phyloP scores from a whole-genome alignment of 352 stramenopile species.

The Phytophthora syringae region DNA sequence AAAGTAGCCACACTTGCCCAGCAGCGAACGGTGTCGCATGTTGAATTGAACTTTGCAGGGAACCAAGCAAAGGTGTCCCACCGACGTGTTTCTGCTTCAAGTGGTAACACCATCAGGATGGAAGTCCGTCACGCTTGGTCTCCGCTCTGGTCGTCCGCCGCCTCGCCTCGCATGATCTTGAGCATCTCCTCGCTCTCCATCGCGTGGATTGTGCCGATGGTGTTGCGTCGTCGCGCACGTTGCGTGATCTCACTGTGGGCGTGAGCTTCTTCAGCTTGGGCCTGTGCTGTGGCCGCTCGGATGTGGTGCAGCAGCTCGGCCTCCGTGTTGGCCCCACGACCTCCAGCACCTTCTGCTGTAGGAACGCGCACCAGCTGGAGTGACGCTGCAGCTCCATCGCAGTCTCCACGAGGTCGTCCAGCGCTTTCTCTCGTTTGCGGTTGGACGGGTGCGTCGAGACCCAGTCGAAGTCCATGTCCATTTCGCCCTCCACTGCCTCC shows the following conservation, averaged over 20 bases:
- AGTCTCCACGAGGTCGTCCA: conserved; percentile 50
- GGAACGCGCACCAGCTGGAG: conserved; percentile 62
- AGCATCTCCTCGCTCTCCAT: conserved; percentile 69
- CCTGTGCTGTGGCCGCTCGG: conserved; percentile 31
- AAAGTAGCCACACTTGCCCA: too few relatives aligned
- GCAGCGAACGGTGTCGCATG: too few relatives aligned
- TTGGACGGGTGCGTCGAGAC: conserved; percentile 72
- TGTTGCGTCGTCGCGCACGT: conserved; percentile 40
- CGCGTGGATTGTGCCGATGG: conserved; percentile 58
- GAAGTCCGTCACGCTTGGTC: background rate
- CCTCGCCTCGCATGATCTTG: conserved; percentile 31
- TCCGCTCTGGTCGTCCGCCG: conserved; percentile 15
- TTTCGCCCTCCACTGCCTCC: conserved; percentile 30
- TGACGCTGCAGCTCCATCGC: conserved; percentile 51
- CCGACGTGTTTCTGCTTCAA: conserved; percentile 14
- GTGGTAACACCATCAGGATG: conserved; percentile 1
- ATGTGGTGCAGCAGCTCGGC: conserved; percentile 52
- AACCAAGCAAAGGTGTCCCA: background rate
- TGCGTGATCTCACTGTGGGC: conserved; percentile 10
- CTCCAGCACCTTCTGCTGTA: conserved; percentile 64
- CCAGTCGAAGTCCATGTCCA: conserved; percentile 62
- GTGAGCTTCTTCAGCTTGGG: conserved; percentile 21
- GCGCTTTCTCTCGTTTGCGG: conserved; percentile 55
- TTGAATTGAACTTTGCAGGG: too few relatives aligned
- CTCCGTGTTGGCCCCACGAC: conserved; percentile 42